Percentiles rank a stretch among this genome's conserved stretches.
These are phyloP conservation scores for Phytophthora melonis DNA, from an alignment of 352 stramenopile species.

Conservation along the genomic window DNA sequence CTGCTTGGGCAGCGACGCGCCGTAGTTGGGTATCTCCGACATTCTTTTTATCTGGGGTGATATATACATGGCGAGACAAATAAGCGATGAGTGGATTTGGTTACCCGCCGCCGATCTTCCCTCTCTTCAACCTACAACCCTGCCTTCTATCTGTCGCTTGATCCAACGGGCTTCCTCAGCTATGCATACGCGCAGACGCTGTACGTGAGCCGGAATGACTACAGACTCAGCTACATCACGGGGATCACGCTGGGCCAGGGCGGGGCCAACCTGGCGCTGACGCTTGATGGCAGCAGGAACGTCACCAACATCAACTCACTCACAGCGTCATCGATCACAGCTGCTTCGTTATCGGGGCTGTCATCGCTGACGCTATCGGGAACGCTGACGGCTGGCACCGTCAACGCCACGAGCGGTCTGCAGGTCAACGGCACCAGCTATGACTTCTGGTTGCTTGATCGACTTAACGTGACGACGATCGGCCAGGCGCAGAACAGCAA, in stretches of 20 bases:
- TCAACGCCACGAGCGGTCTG: too few species aligned
- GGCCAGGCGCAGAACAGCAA: too few species aligned
- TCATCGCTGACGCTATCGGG: too few species aligned
- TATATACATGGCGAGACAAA: constrained; percentile 31
- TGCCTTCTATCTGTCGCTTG: constrained; percentile 22
- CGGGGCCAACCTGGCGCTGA: neutral
- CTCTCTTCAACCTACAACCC: constrained; percentile 23
- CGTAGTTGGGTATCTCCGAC: constrained; percentile 18
- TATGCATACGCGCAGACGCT: constrained; percentile 27
- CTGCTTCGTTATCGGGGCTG: too few species aligned
- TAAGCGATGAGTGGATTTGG: constrained; percentile 24
- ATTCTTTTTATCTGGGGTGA: constrained; percentile 23
- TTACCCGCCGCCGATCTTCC: constrained; percentile 25
- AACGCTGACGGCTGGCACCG: too few species aligned
- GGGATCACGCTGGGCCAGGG: neutral
- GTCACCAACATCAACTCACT: too few species aligned
- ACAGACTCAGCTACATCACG: neutral
- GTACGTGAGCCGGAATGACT: constrained; percentile 22
- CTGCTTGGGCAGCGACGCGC: constrained; percentile 17
- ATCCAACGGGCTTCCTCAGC: constrained; percentile 6
- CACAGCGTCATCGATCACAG: too few species aligned
- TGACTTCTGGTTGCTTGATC: too few species aligned
- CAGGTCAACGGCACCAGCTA: too few species aligned
- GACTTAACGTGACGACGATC: too few species aligned
- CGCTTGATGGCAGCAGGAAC: neutral